These are phyloP conservation scores for Clonostachys byssicola DNA, from an alignment of 2,329 filamentous ascomycete species.

Conservation along the genomic window DNA sequence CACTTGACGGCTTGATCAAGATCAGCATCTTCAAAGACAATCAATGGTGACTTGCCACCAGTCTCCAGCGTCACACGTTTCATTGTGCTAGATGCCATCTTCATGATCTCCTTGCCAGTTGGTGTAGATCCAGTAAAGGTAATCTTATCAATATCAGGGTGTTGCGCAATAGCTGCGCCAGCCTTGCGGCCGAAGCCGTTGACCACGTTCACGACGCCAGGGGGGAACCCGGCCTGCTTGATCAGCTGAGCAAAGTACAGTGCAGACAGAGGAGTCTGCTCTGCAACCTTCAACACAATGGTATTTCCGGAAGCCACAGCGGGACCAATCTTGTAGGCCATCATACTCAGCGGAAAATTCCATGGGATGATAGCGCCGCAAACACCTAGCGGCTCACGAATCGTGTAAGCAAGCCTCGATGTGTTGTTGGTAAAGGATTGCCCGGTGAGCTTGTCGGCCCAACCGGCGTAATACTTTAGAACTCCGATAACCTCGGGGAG, in stretches of 20 bases:
- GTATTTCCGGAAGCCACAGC: slow-evolving; percentile 67
- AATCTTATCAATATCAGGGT: slow-evolving; percentile 76
- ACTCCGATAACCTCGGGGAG: slow-evolving; percentile 59
- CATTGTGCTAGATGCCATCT: slow-evolving; percentile 67
- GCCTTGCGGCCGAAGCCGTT: slow-evolving; percentile 72
- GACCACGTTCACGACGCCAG: slow-evolving; percentile 68
- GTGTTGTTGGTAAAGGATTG: too few relatives aligned
- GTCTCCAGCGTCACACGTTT: slow-evolving; percentile 76
- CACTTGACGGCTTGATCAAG: slow-evolving; percentile 69
- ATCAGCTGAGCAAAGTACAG: slow-evolving; percentile 58
- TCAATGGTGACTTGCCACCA: slow-evolving; percentile 74
- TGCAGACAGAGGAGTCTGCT: too few relatives aligned
- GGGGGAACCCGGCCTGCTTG: slow-evolving; percentile 71
- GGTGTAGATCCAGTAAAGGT: slow-evolving; percentile 72
- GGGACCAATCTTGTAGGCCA: slow-evolving; percentile 72
- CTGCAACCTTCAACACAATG: slow-evolving; percentile 67
- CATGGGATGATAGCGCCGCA: slow-evolving; percentile 81
- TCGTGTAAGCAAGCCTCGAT: slow-evolving; percentile 82
- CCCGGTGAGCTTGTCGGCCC: slow-evolving; percentile 88
- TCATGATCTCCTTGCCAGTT: slow-evolving; percentile 69
- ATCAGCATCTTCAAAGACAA: slow-evolving; percentile 69
- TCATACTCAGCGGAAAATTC: slow-evolving; percentile 78
- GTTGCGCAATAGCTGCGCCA: slow-evolving; percentile 66
- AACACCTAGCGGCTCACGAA: slow-evolving; percentile 70
- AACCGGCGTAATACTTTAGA: slow-evolving; percentile 74